Evolutionary conservation across 768 basidiomycete species (phyloP), one percentile per base, ranked within the genome.

Genomic region (Russula emetica): DNA sequence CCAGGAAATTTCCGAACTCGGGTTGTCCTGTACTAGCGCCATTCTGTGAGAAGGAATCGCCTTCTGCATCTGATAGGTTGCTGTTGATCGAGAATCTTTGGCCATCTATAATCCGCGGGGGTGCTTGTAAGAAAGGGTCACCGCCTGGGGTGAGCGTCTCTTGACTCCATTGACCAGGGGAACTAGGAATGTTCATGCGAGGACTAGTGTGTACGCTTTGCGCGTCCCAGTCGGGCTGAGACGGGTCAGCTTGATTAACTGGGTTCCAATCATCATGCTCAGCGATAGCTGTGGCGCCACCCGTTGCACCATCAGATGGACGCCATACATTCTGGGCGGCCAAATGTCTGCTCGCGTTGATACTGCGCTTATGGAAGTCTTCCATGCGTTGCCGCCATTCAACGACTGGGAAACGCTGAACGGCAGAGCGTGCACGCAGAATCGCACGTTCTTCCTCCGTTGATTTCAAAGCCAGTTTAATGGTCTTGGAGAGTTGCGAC

Each of bases 371-470:
- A 73, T 97, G 94, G 81, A 96, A 92, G 74, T 96, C 94, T 76
- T 97, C 94, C 80, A 87, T 90, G 55, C 91, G 85, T 73, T 96
- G 94, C 71, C 94, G 90, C 94, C 94, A 97, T 77, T 97, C 94
- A 30, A 97, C 90, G 61, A 97, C 94, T 5, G 94, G 94, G 89
- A 97, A 97, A 71, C 94, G 91, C 71, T 96, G 94, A 3, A 97
- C 83, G 20, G 94, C 94, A 18, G 94, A 96, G 49, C 94, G 85
- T 50, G 94, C 94, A 72, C 94, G 91, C 28, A 97, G 82, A 70
- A 96, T 86, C 10, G 94, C 92, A 60, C 94, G 88, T 69, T 96
- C 94, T 74, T 95, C 88, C 70, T 92, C 84, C 0, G 87, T 85
- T 11, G 94, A 95, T 75, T 90, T 95, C 66, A 97, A 77, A 6